Conservation (phyloP, 2,329 filamentous ascomycete species). For the Neonectria sp. region DNA sequence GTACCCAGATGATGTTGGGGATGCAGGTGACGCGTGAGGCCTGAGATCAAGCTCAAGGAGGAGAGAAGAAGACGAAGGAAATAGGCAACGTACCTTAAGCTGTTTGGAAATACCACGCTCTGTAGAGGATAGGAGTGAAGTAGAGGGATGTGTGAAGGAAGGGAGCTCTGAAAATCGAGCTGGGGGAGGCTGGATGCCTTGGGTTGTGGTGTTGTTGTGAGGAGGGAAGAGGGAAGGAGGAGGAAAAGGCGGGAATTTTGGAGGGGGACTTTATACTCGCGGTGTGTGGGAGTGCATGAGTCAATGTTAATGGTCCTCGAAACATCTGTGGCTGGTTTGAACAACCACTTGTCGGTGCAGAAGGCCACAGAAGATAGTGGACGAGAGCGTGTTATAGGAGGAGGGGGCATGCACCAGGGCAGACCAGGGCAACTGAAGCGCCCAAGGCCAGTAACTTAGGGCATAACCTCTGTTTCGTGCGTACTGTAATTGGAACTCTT, state of each 20-base stretch:
- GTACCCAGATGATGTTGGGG: too few relatives aligned
- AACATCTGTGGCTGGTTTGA: neutral
- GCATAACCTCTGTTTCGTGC: neutral
- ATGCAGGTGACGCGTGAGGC: conserved; percentile 4
- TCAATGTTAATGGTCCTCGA: neutral
- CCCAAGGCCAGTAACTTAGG: neutral
- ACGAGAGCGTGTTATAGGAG: neutral
- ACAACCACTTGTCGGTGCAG: neutral
- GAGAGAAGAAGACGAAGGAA: neutral
- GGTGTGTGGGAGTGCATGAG: neutral
- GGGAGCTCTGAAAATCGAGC: neutral
- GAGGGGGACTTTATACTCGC: neutral
- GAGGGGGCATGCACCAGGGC: neutral
- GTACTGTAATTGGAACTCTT: neutral
- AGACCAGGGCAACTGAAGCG: neutral
- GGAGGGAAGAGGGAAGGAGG: neutral
- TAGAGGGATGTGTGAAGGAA: neutral
- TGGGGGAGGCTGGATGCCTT: neutral
- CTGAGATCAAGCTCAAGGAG: neutral
- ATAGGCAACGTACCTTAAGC: neutral
- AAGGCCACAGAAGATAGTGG: neutral
- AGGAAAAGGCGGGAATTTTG: neutral
- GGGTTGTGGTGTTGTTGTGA: conserved; percentile 4
- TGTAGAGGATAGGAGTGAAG: neutral
- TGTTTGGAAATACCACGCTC: too few relatives aligned